Evolutionary conservation across 2,329 filamentous ascomycete species (phyloP), one percentile per base, ranked within the genome.

Genomic region (Aspergillus brunneoviolaceus): DNA sequence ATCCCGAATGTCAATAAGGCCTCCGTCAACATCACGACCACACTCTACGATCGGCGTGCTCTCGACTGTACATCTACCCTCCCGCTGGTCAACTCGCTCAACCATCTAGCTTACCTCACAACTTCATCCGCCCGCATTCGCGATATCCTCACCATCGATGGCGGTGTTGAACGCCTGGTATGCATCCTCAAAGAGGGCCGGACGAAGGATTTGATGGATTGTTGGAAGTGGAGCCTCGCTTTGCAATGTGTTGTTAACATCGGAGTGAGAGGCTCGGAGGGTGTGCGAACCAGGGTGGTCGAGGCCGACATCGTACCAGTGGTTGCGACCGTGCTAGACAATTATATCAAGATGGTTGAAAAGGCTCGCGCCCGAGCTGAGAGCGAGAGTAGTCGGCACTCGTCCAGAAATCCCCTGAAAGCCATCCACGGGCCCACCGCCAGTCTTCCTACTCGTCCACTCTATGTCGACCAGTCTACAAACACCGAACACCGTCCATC

Each of bases 211-310:
- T 89, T 97, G 88, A 97, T 98, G 94, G 94, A 97, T 76, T 96
- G 96, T 91, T 99, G 95, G 95, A 98, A 98, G 79, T 99, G 95
- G 95, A 99, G 97, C 73, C 84, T 99, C 64, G 95, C 95, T 56
- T 99, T 99, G 77, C 95, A 98, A 78, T 99, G 95, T 76, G 93
- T 98, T 65, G 95, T 99, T 74, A 99, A 99, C 77, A 98, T 99
- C 73, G 95, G 95, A 59, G 94, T 99, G 61, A 87, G 95, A 68
- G 95, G 95, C 61, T 97, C 95, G 12, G 95, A 99, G 80, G 88
- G 87, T 67, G 95, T 99, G 61, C 87, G 95, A 68, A 98, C 95
- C 60, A 86, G 95, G 66, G 94, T 99, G 2, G 95, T 99, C 55
- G 95, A 99, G 79, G 95, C 95, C 64, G 95, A 99, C 77, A 97